A percentile compares a stretch with the other conserved stretches of the same genome.
Evolutionary conservation across 352 stramenopile species (phyloP).

Genomic region (Phytophthora sp.): DNA sequence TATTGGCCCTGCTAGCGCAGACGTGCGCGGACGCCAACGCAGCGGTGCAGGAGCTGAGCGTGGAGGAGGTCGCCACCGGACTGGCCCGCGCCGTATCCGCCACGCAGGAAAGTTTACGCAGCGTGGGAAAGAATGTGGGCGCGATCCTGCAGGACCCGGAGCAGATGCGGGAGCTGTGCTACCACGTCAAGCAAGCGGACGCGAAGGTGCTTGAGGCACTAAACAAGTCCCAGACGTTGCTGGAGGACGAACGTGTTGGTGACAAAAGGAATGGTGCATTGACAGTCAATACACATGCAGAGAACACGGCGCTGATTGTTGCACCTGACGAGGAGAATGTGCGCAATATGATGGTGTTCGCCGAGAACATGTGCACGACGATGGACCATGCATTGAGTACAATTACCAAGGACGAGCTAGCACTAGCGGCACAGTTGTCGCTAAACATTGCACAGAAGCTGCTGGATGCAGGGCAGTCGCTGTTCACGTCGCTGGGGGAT

Average conservation of each 20-base stretch:
- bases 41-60: constrained; percentile 52
- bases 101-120: constrained; percentile 71
- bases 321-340: constrained; percentile 70
- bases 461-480: constrained; percentile 64
- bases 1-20: constrained; percentile 73
- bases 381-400: constrained; percentile 78
- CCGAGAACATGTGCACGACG: constrained; percentile 76
- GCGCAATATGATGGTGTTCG: constrained; percentile 74
- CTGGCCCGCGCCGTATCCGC: constrained; percentile 62
- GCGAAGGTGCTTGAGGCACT: constrained; percentile 55
- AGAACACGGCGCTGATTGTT: constrained; percentile 25
- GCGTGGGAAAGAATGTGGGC: constrained; percentile 56
- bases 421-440: constrained; percentile 70
- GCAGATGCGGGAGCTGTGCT: constrained; percentile 63
- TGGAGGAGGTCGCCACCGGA: constrained; percentile 57
- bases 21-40: constrained; percentile 69
- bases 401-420: constrained; percentile 76
- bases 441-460: constrained; percentile 78
- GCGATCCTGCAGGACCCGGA: constrained; percentile 69
- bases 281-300: not conserved
- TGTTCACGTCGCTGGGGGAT: constrained; percentile 79
- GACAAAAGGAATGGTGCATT: constrained; percentile 15
- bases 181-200: constrained; percentile 59
- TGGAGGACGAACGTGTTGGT: constrained; percentile 26
- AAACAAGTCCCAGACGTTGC: constrained; percentile 27